Evolutionary conservation across 2,329 filamentous ascomycete genomes (phyloP), one percentile per base, ranked within the genome.

Genomic region (Hymenoscyphus salicellus): DNA sequence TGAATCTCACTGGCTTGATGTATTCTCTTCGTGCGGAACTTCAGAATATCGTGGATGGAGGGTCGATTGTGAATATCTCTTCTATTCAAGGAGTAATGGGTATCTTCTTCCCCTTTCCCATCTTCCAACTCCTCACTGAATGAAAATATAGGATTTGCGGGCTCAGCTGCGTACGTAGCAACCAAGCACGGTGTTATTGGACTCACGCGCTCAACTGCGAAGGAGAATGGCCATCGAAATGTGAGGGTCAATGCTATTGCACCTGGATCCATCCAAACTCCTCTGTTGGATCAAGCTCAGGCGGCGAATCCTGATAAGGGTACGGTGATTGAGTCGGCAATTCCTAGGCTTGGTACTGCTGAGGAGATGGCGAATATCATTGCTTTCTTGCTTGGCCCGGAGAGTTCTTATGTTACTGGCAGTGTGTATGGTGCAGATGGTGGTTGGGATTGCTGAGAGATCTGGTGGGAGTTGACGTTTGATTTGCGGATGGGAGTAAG

Each of bases 51-150:
- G 73, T 72, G 10, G 72, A 77, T 46, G 68, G 56, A 0, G 75
- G 76, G 0, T 72, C 73, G 0, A 78, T 80, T 28, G 77, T 79
- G 6, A 79, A 79, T 66, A 78, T 75, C 10, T 58, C 72, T 30
- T 85, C 81, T 55, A 82, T 83, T 38, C 80, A 83, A 43, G 84
- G 84, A 5, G 71, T 81, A 2, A 77, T 79, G 65, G 80, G 80
- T 72, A 75, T n/a, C 32, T 61, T 10, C 26, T 7, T 5, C 43
- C 20, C 8, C 11, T 76, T 33, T 73, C 78, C 26, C 74, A 75
- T 70, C 71, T 60, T 5, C 46, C 32, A 28, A 61, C 16, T 14
- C 7, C 11, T 60, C 49, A 33, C 55, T 58, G 26, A 58, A 38
- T 14, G 20, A 58, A 41, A 26, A 59, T 23, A 38, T 66, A 78